Base-by-base conservation (phyloP, 768 basidiomycete genomes). In the Termitomyces sp. region DNA sequence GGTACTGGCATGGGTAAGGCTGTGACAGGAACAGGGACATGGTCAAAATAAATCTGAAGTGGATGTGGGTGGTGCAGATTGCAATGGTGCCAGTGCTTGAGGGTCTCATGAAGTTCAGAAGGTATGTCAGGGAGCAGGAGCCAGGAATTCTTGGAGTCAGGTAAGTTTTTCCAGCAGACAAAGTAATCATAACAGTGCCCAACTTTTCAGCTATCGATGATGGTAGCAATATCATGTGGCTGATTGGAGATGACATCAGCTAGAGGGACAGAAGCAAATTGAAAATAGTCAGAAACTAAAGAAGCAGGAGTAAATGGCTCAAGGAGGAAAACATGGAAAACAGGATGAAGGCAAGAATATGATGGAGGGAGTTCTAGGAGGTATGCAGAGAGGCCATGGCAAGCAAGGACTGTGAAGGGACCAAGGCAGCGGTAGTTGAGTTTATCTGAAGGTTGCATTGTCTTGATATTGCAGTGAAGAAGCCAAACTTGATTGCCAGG, bases 151-250 rank as follows among this genome's bases (percentile, higher is more conserved):
- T 40, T 16, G 5, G n/a, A 40, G 5, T 40, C n/a, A 2, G n/a
- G 39, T 1, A 40, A 5, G 0, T n/a, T 40, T 20, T 40, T 40
- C 39, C 39, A 40, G 5, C 6, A 40, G n/a, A 40, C 39, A 20
- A 40, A 40, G n/a, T 55, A 55, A 16, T 55, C 46, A n/a, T 53
- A 61, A 2, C 48, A 50, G 2, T 30, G 46, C 0, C 56, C 56
- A 32, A 61, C 24, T 34, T 61, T 61, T 16, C 40, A 33, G 20
- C 36, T 46, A 40, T 62, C 53, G 4, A 59, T 51, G 30, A 62
- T 52, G 1, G 43, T 20, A 7, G 4, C 0, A 9, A 57, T 54
- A 20, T 57, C 32, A 26, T 6, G 37, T n/a, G 52, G 36, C 5
- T 48, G 26, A 42, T 58, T 46, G 14, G 45, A 24, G 3, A 58